Base-by-base conservation (phyloP, 345 rosid genomes). In the Psidium friedrichsthalianum region DNA sequence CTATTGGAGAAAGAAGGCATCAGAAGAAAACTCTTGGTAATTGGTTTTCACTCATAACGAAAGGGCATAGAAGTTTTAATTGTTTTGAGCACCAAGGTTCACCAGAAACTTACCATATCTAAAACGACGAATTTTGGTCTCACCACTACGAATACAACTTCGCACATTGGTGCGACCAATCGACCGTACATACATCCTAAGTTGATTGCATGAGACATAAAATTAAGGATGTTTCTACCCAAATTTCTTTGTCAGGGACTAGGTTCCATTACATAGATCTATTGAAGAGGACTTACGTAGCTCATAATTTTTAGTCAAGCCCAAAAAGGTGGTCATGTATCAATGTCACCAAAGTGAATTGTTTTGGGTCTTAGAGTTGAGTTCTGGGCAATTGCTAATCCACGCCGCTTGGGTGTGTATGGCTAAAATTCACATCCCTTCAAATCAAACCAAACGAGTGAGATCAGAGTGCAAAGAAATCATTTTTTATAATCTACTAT, bases 91-190 rank as follows among this genome's bases (percentile, higher is more conserved):
- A 64, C 42, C 3, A 7, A 29, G 42, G 76, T 15, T 64, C 42
- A 29, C 42, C 74, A 61, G 1, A 61, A 15, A 61, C 21, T 61
- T 64, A 29, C 42, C 0, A 6, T 14, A 16, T 64, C 1, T 1
- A 64, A 29, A 64, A 29, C 22, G 0, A 64, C 0, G 0, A 64
- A 29, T 64, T 29, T 5, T 29, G 7, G 51, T 49, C 42, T 64
- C 76, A 16, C 76, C 5, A 29, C 74, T 61, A 29, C 0, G 42
- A 61, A 29, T 0, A 61, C 3, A 61, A 15, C 74, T 29, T 8
- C 0, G 0, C 42, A 29, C 22, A 0, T 3, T 61, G 11, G 12
- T n/a, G 36, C 0, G 0, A n/a, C 36, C 74, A 59, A 59, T 8
- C 20, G 1, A 59, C 14, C 9, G 0, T 59, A 59, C 36, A 13